phyloP scores from a whole-genome alignment of 192 early-diverging fungal genomes.

The Thoreauomyces humboldtii region DNA sequence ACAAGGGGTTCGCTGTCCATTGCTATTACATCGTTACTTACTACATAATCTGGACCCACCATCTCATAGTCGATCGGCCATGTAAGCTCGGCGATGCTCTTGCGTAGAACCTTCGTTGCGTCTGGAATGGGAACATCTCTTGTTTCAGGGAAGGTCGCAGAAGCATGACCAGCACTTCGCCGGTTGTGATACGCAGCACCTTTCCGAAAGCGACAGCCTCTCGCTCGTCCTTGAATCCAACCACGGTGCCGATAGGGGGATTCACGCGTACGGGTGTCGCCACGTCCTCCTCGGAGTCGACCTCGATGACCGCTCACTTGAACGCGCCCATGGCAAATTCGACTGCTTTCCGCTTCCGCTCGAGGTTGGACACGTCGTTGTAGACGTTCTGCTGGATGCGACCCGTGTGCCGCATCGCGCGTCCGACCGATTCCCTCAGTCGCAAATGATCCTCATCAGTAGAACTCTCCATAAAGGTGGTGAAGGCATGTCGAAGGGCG shows the following conservation, averaged over 20 bases:
- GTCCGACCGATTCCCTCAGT: neutral
- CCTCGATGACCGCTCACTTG: neutral
- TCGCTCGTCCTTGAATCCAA: neutral
- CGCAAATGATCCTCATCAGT: conserved; percentile 1
- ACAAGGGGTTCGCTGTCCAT: neutral
- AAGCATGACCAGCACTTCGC: neutral
- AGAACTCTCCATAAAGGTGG: conserved; percentile 6
- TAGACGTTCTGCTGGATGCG: conserved; percentile 15
- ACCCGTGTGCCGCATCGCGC: conserved; percentile 12
- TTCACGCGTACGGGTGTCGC: neutral
- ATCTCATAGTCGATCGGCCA: conserved; percentile 12
- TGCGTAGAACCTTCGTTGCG: neutral
- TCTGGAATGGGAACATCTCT: neutral
- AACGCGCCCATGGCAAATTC: conserved; percentile 6
- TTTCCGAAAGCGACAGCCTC: neutral
- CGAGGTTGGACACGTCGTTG: neutral
- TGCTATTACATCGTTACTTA: neutral
- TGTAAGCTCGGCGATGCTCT: neutral
- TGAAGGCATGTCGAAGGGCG: conserved; percentile 1
- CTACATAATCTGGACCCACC: neutral
- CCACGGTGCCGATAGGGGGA: neutral
- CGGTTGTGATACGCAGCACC: neutral
- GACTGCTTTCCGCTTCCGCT: conserved; percentile 4
- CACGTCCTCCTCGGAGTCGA: neutral
- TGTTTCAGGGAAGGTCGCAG: neutral